Evolutionary conservation across 2,329 filamentous ascomycete species (phyloP).

Genomic region (Apiospora rasikravindrae): DNA sequence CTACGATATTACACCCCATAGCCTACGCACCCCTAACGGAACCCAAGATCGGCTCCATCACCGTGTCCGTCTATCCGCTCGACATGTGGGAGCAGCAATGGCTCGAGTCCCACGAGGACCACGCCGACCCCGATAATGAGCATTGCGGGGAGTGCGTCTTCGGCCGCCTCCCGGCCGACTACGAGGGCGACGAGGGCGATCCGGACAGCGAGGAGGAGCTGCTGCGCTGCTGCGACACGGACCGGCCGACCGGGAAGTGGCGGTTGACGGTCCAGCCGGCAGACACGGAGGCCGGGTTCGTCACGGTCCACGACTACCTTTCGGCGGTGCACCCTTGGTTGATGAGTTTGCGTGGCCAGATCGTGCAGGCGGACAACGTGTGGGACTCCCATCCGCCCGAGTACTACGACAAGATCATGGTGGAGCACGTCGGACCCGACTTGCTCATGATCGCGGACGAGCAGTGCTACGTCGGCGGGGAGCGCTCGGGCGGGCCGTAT

Average conservation of each 20-base stretch:
- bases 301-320: conserved; percentile 21
- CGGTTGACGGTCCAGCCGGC: too few species aligned
- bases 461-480: not conserved
- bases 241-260: too few species aligned
- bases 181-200: too few species aligned
- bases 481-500: not conserved
- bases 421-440: not conserved
- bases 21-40: not conserved
- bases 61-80: not conserved
- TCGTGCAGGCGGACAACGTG: not conserved
- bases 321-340: conserved; percentile 21
- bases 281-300: not conserved
- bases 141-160: too few species aligned
- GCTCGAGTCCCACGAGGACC: not conserved
- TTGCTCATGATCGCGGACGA: not conserved
- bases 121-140: too few species aligned
- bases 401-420: not conserved
- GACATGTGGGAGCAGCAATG: not conserved
- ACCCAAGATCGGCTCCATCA: conserved; percentile 17
- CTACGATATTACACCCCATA: not conserved
- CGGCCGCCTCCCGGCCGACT: too few species aligned
- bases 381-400: not conserved
- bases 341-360: conserved; percentile 7
- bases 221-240: too few species aligned
- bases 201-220: too few species aligned